phyloP scores from a whole-genome alignment of 1,284 basidiomycete genomes.

The Fomes fomentarius region DNA sequence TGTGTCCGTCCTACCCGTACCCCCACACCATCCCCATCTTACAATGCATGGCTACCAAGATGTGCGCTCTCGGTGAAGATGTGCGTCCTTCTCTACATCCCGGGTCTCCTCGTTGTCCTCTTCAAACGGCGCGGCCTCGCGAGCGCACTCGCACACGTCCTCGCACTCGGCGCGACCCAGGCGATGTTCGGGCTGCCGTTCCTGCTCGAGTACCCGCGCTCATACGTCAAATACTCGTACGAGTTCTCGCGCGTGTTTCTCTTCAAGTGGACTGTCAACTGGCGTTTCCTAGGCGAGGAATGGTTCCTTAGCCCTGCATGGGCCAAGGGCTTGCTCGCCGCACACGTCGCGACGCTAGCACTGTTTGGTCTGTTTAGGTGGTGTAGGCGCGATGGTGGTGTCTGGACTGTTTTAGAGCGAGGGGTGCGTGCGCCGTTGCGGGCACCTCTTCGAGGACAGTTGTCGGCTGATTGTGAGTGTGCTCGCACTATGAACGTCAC shows the following conservation, averaged over 20 bases:
- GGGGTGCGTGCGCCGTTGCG: conserved; percentile 56
- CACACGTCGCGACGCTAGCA: conserved; percentile 65
- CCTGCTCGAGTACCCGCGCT: conserved; percentile 58
- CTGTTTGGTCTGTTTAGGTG: conserved; percentile 76
- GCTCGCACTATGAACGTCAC: background rate
- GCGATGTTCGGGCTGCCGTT: conserved; percentile 74
- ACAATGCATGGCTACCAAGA: conserved; percentile 43
- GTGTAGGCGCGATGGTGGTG: conserved; percentile 72
- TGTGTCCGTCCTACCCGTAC: conserved; percentile 6
- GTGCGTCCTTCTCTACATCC: conserved; percentile 93
- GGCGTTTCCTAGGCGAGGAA: conserved; percentile 84
- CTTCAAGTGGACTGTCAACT: conserved; percentile 98
- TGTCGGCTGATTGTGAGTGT: conserved; percentile 64
- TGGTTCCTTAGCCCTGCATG: conserved; percentile 72
- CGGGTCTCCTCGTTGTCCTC: conserved; percentile 81
- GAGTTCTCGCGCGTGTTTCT: conserved; percentile 90
- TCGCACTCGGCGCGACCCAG: conserved; percentile 62
- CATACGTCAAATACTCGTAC: conserved; percentile 83
- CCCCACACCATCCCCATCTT: background rate
- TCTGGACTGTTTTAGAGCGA: conserved; percentile 53
- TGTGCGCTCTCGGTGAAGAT: conserved; percentile 93
- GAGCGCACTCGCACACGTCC: conserved; percentile 54
- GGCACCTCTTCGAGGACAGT: conserved; percentile 47
- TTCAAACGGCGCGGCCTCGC: conserved; percentile 75
- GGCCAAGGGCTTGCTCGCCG: conserved; percentile 65